Conservation (phyloP, 2,329 filamentous ascomycete genomes). For the Colletotrichum tropicale region DNA sequence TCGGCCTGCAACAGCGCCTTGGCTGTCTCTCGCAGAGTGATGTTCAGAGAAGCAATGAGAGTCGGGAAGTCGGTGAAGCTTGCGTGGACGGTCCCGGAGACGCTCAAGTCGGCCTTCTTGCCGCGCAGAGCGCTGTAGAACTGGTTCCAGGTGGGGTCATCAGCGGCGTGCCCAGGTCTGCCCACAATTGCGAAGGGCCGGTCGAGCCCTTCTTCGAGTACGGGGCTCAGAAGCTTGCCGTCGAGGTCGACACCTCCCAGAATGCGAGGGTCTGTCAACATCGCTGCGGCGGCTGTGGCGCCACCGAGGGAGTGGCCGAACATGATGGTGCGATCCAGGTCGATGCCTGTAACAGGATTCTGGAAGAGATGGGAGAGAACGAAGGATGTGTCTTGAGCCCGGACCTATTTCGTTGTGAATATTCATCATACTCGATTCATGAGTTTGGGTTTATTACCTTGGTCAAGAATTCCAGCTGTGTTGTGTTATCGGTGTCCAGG, state of each 20-base stretch:
- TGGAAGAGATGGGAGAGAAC: constrained; percentile 37
- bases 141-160: constrained; percentile 35
- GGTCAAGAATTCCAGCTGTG: constrained; percentile 22
- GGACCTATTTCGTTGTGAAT: constrained; percentile 25
- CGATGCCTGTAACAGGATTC: constrained; percentile 25
- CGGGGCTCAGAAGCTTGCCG: constrained; percentile 37
- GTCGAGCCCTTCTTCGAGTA: constrained; percentile 28
- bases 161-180: constrained; percentile 27
- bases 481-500: constrained; percentile 24
- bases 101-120: constrained; percentile 24
- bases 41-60: constrained; percentile 25
- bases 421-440: background rate
- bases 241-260: constrained; percentile 44
- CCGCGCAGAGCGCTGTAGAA: constrained; percentile 32
- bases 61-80: constrained; percentile 35
- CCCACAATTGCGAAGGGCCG: constrained; percentile 36
- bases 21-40: constrained; percentile 22
- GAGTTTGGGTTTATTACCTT: constrained; percentile 18
- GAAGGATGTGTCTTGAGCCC: constrained; percentile 40
- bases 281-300: constrained; percentile 36
- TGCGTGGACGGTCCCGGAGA: constrained; percentile 31
- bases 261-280: constrained; percentile 35
- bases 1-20: constrained; percentile 1
- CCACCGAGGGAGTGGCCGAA: constrained; percentile 46
- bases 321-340: constrained; percentile 32